phyloP scores from a whole-genome alignment of 257 asterid genomes.

The Oldenlandia corymbosa region DNA sequence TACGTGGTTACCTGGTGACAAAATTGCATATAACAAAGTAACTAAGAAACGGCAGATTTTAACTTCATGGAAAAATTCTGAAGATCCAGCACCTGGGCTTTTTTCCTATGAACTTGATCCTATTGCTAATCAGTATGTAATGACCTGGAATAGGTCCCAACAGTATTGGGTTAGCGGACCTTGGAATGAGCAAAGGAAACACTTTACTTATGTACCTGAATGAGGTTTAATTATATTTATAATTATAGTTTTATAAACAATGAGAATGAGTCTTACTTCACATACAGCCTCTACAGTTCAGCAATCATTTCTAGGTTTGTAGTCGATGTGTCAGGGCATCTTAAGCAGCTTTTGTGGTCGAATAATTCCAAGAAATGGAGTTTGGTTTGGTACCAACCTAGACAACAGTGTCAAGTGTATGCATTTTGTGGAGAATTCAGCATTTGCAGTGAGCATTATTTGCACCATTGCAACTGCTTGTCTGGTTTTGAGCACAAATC shows the following conservation, averaged over 20 bases:
- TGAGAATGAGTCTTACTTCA: conserved; percentile 17
- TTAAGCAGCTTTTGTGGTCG: conserved; percentile 17
- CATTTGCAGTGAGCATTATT: neutral
- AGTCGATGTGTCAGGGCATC: conserved; percentile 23
- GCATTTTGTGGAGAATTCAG: conserved; percentile 35
- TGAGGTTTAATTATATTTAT: conserved; percentile 18
- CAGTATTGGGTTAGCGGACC: conserved; percentile 29
- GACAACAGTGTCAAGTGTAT: neutral
- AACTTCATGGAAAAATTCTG: conserved; percentile 30
- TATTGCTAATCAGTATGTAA: neutral
- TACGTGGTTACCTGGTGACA: conserved; percentile 35
- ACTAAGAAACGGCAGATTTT: conserved; percentile 16
- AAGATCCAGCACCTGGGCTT: conserved; percentile 37
- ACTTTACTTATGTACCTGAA: conserved; percentile 22
- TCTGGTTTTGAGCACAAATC: conserved; percentile 21
- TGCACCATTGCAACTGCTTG: conserved; percentile 26
- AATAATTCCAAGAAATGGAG: conserved; percentile 12
- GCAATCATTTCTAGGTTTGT: conserved; percentile 19
- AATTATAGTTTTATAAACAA: conserved; percentile 6
- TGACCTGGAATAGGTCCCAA: conserved; percentile 30
- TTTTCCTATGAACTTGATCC: conserved; percentile 15
- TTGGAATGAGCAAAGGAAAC: conserved; percentile 23
- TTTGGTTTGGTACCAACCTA: conserved; percentile 5
- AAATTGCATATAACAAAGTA: conserved; percentile 17
- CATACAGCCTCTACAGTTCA: conserved; percentile 9